Percentiles rank a stretch among this genome's conserved stretches.
phyloP scores from a whole-genome alignment of 2,329 filamentous ascomycete species.

The Emmonsiellopsis sp. region DNA sequence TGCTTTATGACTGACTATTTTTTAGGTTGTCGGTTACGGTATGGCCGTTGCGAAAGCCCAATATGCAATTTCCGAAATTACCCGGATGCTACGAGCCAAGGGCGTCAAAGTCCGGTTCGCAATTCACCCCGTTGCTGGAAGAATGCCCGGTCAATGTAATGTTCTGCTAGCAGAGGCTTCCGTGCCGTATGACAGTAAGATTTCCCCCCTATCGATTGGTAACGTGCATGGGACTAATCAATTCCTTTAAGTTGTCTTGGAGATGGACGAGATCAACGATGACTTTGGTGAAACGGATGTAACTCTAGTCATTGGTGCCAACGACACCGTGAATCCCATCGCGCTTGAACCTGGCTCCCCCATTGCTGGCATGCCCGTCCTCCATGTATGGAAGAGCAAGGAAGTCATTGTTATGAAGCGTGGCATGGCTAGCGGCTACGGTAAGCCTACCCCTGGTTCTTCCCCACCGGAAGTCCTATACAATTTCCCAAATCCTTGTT shows the following conservation, averaged over 20 bases:
- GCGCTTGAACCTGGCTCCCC: slow-evolving; percentile 73
- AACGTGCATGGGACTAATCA: slow-evolving; percentile 10
- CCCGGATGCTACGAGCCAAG: slow-evolving; percentile 60
- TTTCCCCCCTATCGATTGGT: background rate
- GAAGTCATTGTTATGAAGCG: slow-evolving; percentile 91
- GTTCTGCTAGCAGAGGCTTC: slow-evolving; percentile 79
- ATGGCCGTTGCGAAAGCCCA: slow-evolving; percentile 94
- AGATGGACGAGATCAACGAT: slow-evolving; percentile 96
- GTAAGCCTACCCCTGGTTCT: slow-evolving; percentile 34
- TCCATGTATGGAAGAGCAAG: slow-evolving; percentile 92
- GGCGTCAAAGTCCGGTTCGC: slow-evolving; percentile 79
- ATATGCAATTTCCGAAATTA: slow-evolving; percentile 80
- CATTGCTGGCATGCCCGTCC: slow-evolving; percentile 86
- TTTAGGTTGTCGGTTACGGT: slow-evolving; percentile 67
- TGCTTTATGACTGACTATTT: slow-evolving; percentile 3
- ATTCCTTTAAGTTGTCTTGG: slow-evolving; percentile 54
- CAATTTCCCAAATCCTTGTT: background rate
- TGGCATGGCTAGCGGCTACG: slow-evolving; percentile 80
- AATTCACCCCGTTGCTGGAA: slow-evolving; percentile 80
- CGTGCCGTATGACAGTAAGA: slow-evolving; percentile 70
- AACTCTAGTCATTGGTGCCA: slow-evolving; percentile 81
- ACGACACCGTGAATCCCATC: slow-evolving; percentile 88
- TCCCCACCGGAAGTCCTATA: background rate
- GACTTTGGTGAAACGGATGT: slow-evolving; percentile 80
- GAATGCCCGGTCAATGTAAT: slow-evolving; percentile 92